A percentile compares a stretch with the other conserved stretches of the same genome.
Evolutionary conservation across 192 early-diverging fungal species (phyloP).

Genomic region (Coemansia sp.): DNA sequence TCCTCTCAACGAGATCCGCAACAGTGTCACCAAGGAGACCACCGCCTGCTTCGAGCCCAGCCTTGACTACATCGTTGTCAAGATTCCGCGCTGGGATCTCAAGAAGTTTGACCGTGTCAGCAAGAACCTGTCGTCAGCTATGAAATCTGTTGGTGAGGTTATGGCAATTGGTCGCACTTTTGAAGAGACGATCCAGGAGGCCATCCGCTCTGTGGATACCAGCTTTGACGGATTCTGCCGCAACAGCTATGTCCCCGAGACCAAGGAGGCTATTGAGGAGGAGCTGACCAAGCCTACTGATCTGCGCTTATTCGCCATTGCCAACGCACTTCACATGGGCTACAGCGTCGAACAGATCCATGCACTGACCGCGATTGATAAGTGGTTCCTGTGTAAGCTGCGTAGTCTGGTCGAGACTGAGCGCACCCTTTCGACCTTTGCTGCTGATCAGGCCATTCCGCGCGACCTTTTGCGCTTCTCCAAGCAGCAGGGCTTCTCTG

Average conservation of each 20-base stretch:
- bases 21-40: slow-evolving; percentile 93
- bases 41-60: slow-evolving; percentile 97
- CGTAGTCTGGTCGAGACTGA: slow-evolving; percentile 84
- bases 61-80: slow-evolving; percentile 87
- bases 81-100: slow-evolving; percentile 90
- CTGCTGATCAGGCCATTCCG: slow-evolving; percentile 54
- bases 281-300: slow-evolving; percentile 89
- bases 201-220: slow-evolving; percentile 86
- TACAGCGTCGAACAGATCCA: slow-evolving; percentile 92
- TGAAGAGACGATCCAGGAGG: slow-evolving; percentile 98
- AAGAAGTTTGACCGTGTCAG: slow-evolving; percentile 94
- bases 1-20: slow-evolving; percentile 89
- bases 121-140: slow-evolving; percentile 84
- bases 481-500: slow-evolving; percentile 94
- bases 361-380: slow-evolving; percentile 89
- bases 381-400: slow-evolving; percentile 97
- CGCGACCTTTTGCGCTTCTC: slow-evolving; percentile 65
- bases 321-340: slow-evolving; percentile 88
- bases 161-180: slow-evolving; percentile 97
- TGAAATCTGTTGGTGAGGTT: slow-evolving; percentile 98
- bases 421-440: slow-evolving; percentile 56
- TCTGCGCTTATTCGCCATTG: slow-evolving; percentile 93
- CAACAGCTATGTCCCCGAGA: slow-evolving; percentile 61
- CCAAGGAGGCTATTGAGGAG: slow-evolving; percentile 73
- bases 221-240: slow-evolving; percentile 80